Conservation (phyloP, 495 filamentous ascomycete species). For the Podospora pseudoanserina region DNA sequence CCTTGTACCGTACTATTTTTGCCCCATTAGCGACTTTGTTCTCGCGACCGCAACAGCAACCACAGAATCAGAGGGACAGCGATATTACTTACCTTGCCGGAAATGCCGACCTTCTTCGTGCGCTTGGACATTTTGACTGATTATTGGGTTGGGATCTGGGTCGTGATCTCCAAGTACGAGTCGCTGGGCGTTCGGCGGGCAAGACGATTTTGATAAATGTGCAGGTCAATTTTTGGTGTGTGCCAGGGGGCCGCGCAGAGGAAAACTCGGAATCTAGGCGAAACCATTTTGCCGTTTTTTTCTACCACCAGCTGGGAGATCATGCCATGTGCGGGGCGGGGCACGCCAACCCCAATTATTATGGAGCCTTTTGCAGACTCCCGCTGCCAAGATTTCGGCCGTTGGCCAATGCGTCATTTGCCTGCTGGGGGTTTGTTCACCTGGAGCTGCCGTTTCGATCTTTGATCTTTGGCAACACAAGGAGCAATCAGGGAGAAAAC, state of each 20-base stretch:
- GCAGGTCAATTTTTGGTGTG: conserved; percentile 32
- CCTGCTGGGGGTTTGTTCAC: background rate
- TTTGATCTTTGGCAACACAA: background rate
- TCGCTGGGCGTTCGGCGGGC: conserved; percentile 25
- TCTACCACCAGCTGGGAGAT: background rate
- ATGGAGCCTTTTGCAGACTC: background rate
- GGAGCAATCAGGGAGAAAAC: background rate
- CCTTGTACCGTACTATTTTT: conserved; percentile 55
- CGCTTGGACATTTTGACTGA: conserved; percentile 86
- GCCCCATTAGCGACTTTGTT: conserved; percentile 15
- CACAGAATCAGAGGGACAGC: background rate
- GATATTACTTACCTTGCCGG: conserved; percentile 48
- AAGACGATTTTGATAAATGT: conserved; percentile 34
- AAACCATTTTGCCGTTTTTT: conserved; percentile 31
- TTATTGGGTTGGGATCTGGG: conserved; percentile 21
- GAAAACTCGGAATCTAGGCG: conserved; percentile 25
- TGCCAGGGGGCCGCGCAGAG: conserved; percentile 16
- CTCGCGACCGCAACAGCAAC: background rate
- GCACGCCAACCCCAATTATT: conserved; percentile 9
- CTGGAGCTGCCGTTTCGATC: background rate
- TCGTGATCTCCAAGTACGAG: conserved; percentile 20
- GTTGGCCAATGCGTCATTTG: conserved; percentile 1
- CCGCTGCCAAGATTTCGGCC: background rate
- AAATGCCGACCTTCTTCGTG: conserved; percentile 95
- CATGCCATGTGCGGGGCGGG: conserved; percentile 12